Percentiles rank a stretch among this genome's conserved stretches.
phyloP scores from a whole-genome alignment of 768 basidiomycete genomes.

The Amanita polypyramis region DNA sequence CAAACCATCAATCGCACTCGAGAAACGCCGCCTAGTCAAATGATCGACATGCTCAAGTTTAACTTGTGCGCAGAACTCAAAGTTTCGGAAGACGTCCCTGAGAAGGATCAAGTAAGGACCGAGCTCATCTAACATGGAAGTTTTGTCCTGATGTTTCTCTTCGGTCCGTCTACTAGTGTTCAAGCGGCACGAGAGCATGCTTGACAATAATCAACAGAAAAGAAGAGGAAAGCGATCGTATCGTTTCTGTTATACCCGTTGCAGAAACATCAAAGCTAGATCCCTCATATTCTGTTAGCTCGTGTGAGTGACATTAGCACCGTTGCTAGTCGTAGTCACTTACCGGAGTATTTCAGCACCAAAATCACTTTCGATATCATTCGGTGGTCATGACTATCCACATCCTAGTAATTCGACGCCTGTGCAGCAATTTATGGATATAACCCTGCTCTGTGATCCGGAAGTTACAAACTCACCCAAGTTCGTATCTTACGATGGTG shows the following conservation, averaged over 20 bases:
- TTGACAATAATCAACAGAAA: slow-evolving; percentile 60
- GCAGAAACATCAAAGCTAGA: slow-evolving; percentile 31
- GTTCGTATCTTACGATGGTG: slow-evolving; percentile 53
- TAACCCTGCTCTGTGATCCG: slow-evolving; percentile 51
- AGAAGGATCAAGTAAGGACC: slow-evolving; percentile 52
- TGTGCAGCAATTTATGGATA: slow-evolving; percentile 45
- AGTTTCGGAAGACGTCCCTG: slow-evolving; percentile 30
- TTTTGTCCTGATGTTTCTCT: slow-evolving; percentile 3
- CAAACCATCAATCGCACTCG: slow-evolving; percentile 40
- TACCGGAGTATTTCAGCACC: slow-evolving; percentile 26
- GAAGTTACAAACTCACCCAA: slow-evolving; percentile 31
- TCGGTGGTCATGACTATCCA: slow-evolving; percentile 57
- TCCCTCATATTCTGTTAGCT: slow-evolving; percentile 16
- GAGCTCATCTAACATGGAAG: slow-evolving; percentile 14
- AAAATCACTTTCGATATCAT: slow-evolving; percentile 41
- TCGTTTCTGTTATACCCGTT: slow-evolving; percentile 70
- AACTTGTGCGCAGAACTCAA: slow-evolving; percentile 58
- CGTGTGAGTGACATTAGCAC: slow-evolving; percentile 28
- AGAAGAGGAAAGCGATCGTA: slow-evolving; percentile 38
- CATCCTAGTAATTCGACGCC: slow-evolving; percentile 30
- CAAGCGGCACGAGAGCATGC: slow-evolving; percentile 61
- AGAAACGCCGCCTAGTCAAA: slow-evolving; percentile 52
- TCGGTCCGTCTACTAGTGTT: slow-evolving; percentile 39
- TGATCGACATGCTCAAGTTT: slow-evolving; percentile 50
- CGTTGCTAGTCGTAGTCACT: slow-evolving; percentile 6